These are phyloP conservation scores for Penicillium vulpinum DNA, from an alignment of 2,329 filamentous ascomycete genomes.

Conservation along the genomic window DNA sequence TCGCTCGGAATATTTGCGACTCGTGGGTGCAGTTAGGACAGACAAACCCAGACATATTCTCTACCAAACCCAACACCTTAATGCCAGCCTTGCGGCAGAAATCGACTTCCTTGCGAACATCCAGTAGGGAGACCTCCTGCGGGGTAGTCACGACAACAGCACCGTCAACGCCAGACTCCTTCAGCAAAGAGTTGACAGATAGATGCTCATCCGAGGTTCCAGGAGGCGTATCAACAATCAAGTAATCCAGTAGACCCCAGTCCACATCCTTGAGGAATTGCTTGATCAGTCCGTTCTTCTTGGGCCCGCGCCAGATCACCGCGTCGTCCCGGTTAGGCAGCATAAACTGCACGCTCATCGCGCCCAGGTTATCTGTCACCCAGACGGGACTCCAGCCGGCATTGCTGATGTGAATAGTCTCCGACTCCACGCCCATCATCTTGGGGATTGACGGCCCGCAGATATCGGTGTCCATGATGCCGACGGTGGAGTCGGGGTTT, in stretches of 20 bases:
- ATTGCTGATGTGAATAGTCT: constrained; percentile 88
- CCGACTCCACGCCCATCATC: constrained; percentile 95
- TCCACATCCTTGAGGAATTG: constrained; percentile 97
- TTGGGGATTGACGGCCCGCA: constrained; percentile 95
- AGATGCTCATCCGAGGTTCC: constrained; percentile 95
- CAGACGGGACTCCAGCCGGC: constrained; percentile 94
- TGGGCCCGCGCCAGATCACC: constrained; percentile 94
- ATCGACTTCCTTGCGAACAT: constrained; percentile 96
- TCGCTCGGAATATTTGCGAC: constrained; percentile 83
- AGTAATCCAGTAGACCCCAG: constrained; percentile 91
- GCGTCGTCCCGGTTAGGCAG: constrained; percentile 90
- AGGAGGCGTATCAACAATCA: constrained; percentile 92
- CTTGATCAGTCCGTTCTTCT: constrained; percentile 98
- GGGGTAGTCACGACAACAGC: constrained; percentile 92
- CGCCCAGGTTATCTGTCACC: constrained; percentile 88
- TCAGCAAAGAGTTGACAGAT: constrained; percentile 87
- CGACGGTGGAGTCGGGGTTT: constrained; percentile 75
- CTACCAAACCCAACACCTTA: constrained; percentile 80
- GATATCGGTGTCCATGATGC: constrained; percentile 98
- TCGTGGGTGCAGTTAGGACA: constrained; percentile 85
- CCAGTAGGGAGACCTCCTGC: constrained; percentile 87
- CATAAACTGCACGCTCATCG: constrained; percentile 99
- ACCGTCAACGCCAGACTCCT: constrained; percentile 88
- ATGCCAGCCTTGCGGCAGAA: constrained; percentile 96
- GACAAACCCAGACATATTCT: constrained; percentile 98